A percentile compares a stretch with the other conserved stretches of the same genome.
Evolutionary conservation across 2,329 filamentous ascomycete genomes (phyloP).

Genomic region (Emergomyces orientalis): DNA sequence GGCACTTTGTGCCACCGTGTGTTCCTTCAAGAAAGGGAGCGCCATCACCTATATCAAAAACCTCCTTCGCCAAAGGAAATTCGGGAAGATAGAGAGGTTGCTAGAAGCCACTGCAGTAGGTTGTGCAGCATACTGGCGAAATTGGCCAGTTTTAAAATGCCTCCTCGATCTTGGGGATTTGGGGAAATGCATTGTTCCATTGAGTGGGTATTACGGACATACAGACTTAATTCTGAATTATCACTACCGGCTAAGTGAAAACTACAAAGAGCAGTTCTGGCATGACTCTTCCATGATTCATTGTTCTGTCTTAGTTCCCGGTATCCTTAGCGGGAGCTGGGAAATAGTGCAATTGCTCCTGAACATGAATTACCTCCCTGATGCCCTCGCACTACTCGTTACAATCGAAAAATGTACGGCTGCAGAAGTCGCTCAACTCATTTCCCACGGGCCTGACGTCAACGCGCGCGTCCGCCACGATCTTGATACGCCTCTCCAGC

Average conservation of each 20-base stretch:
- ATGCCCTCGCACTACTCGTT: background rate
- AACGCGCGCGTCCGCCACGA: background rate
- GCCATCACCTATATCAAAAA: background rate
- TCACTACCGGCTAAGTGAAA: background rate
- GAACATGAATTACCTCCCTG: background rate
- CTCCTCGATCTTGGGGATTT: background rate
- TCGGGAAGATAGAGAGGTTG: background rate
- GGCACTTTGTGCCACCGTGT: background rate
- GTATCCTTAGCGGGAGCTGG: background rate
- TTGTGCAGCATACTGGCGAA: background rate
- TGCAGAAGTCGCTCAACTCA: background rate
- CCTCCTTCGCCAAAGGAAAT: background rate
- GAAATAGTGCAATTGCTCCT: conserved; percentile 1
- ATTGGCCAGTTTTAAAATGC: background rate
- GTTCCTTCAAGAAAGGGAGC: background rate
- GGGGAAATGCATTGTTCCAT: background rate
- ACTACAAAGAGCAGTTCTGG: conserved; percentile 1
- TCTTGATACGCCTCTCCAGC: background rate
- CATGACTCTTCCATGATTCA: background rate
- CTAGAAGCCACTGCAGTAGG: background rate
- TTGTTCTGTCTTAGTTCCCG: background rate
- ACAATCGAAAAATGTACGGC: background rate
- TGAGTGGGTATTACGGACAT: background rate
- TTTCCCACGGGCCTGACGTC: background rate
- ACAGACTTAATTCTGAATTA: background rate